Evolutionary conservation across 352 stramenopile genomes (phyloP).

Genomic region (Phytophthora sansomeana): DNA sequence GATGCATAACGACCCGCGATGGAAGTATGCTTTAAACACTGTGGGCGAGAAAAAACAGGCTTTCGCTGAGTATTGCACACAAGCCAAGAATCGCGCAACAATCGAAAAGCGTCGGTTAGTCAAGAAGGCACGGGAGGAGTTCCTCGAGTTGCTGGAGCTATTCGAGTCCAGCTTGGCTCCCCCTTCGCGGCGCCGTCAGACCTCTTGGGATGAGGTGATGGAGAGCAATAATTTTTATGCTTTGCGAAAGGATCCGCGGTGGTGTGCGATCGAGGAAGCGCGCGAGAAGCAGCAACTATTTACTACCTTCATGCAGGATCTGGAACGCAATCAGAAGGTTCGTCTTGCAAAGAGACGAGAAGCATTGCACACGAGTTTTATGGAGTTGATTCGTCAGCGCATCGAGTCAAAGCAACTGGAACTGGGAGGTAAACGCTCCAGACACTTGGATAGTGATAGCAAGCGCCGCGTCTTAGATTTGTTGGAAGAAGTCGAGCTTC

Average conservation of each 20-base stretch:
- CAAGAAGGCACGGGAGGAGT: constrained; percentile 83
- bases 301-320: constrained; percentile 67
- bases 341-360: constrained; percentile 51
- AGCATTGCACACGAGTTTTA: constrained; percentile 49
- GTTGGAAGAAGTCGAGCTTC: constrained; percentile 43
- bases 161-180: constrained; percentile 56
- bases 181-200: constrained; percentile 21
- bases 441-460: constrained; percentile 49
- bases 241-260: constrained; percentile 71
- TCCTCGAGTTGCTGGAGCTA: constrained; percentile 67
- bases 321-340: constrained; percentile 63
- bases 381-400: constrained; percentile 47
- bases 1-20: constrained; percentile 65
- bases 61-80: constrained; percentile 85
- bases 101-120: constrained; percentile 73
- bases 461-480: constrained; percentile 59
- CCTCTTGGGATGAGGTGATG: constrained; percentile 61
- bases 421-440: constrained; percentile 18
- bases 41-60: constrained; percentile 88
- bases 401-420: constrained; percentile 44
- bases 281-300: constrained; percentile 82
- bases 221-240: constrained; percentile 61
- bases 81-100: constrained; percentile 69
- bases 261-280: constrained; percentile 62
- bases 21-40: constrained; percentile 67